phyloP scores from a whole-genome alignment of 164 flowering plant genomes.

The Nymphaea thermarum region DNA sequence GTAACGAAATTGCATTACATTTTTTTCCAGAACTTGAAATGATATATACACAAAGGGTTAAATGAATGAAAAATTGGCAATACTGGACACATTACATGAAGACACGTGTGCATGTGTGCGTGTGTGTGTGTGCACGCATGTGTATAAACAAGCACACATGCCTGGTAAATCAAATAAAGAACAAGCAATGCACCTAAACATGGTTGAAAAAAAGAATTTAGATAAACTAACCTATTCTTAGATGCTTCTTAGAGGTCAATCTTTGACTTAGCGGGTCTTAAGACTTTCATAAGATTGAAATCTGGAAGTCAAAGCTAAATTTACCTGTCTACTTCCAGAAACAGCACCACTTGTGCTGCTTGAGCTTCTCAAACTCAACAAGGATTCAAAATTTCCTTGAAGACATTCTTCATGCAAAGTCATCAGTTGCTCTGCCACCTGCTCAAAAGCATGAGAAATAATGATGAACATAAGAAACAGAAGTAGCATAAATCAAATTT shows the following conservation, averaged over 20 bases:
- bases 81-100: background rate
- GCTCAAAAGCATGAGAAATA: too few relatives aligned
- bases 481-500: too few relatives aligned
- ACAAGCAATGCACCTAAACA: background rate
- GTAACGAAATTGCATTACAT: background rate
- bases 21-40: background rate
- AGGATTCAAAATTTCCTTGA: conserved; percentile 35
- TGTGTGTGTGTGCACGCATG: background rate
- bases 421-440: conserved; percentile 63
- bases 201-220: too few relatives aligned
- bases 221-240: background rate
- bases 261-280: background rate
- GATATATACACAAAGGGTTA: background rate
- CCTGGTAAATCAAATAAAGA: too few relatives aligned
- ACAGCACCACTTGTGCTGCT: conserved; percentile 3
- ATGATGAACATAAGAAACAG: too few relatives aligned
- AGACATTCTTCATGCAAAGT: conserved; percentile 56
- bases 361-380: conserved; percentile 20
- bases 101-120: background rate
- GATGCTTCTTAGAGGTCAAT: background rate
- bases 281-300: background rate
- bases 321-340: conserved; percentile 12
- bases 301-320: too few relatives aligned
- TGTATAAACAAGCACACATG: too few relatives aligned
- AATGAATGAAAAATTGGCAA: background rate